Evolutionary conservation across 129 eudicot genomes (phyloP).

Genomic region (Saussurea involucrata): DNA sequence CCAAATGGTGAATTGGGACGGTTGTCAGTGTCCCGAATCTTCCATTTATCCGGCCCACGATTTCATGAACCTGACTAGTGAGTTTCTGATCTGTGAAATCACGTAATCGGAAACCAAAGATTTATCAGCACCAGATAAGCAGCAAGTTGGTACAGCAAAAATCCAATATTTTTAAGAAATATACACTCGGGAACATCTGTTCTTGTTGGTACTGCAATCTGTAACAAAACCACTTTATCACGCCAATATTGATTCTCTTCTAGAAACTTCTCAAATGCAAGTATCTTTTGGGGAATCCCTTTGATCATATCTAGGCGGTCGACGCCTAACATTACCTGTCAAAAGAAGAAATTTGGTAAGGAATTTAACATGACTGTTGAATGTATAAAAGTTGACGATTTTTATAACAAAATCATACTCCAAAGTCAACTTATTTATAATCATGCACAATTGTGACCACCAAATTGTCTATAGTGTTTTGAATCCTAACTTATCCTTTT

Average conservation of each 20-base stretch:
- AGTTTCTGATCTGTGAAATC: conserved; percentile 80
- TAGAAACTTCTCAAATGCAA: conserved; percentile 96
- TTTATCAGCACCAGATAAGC: background rate
- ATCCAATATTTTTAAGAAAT: conserved; percentile 22
- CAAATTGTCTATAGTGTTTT: background rate
- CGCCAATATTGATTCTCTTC: conserved; percentile 91
- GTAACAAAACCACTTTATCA: conserved; percentile 90
- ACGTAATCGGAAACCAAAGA: conserved; percentile 15
- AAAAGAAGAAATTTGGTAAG: background rate
- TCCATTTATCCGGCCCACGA: conserved; percentile 96
- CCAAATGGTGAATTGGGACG: conserved; percentile 98
- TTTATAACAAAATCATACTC: background rate
- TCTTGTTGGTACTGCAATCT: conserved; percentile 99
- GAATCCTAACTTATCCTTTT: background rate
- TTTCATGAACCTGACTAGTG: conserved; percentile 98
- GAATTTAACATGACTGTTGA: background rate
- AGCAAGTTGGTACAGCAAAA: background rate
- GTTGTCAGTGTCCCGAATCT: conserved; percentile 82
- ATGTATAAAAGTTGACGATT: background rate
- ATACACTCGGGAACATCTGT: conserved; percentile 96
- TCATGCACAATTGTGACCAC: background rate
- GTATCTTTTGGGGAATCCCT: conserved; percentile 95
- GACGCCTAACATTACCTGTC: conserved; percentile 93
- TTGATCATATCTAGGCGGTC: conserved; percentile 96
- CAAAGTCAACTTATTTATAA: background rate